Base-by-base conservation (phyloP, 108 stramenopile genomes). In the Asterionellopsis glacialis region DNA sequence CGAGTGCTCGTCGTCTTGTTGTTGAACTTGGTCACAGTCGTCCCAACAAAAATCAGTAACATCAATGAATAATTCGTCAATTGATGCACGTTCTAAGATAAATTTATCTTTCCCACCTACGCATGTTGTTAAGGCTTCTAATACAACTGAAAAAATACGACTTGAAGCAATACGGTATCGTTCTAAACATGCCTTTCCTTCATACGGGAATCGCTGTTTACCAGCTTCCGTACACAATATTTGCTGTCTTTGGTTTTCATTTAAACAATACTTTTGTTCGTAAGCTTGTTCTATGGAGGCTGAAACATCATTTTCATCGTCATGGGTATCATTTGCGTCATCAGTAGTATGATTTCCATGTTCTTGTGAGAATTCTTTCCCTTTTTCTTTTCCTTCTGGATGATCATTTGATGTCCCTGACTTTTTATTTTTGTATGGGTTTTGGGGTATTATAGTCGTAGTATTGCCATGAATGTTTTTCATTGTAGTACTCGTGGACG, bases 1-100 rank as follows among this genome's bases (percentile, higher is more conserved):
- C 11, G 43, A 44, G n/a, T n/a, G n/a, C n/a, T n/a, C n/a, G 3
- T 41, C 12, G 23, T 3, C 9, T 19, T 61, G 18, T 61, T 19
- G 38, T 52, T 25, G 27, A 33, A 44, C 26, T 45, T 44, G 12
- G 43, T 44, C 14, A 14, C 43, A 44, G 47, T 5, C 9, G 21
- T 54, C 26, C 52, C 21, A 25, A 57, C 87, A 91, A 49, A 73
- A 81, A 10, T 71, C 61, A 7, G 85, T 86, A n/a, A 93, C 81
- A 68, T 93, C 91, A 13, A 93, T 66, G 50, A 85, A 93, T 40
- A 93, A 74, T 56, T 93, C 91, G 68, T 93, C 91, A 57, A 93
- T 90, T 0, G 80, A 82, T 0, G 91, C 91, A 48, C 83, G 69
- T 68, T 93, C 91, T 59, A 93, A 53, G 7, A 83, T 69, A 51